A percentile compares a stretch with the other conserved stretches of the same genome.
These are phyloP conservation scores for Fusarium succisae DNA, from an alignment of 2,329 filamentous ascomycete genomes.

Conservation along the genomic window DNA sequence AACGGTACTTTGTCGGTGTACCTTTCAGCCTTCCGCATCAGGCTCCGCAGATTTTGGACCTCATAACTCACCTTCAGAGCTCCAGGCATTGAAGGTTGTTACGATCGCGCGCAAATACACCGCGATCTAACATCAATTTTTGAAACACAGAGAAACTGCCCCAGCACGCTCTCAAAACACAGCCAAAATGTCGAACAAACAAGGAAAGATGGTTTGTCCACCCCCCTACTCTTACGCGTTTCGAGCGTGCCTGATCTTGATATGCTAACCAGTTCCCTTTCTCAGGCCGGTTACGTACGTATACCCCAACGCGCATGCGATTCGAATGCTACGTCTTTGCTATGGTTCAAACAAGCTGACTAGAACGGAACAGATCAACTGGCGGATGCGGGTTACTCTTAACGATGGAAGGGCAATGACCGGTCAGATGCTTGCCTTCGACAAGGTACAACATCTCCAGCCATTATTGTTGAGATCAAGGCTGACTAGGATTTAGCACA, in stretches of 20 bases:
- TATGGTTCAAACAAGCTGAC: conserved; percentile 18
- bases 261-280: conserved; percentile 66
- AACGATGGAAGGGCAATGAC: conserved; percentile 96
- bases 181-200: conserved; percentile 71
- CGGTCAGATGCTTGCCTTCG: conserved; percentile 97
- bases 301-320: conserved; percentile 28
- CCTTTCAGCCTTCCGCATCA: conserved; percentile 52
- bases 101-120: conserved; percentile 52
- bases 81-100: conserved; percentile 55
- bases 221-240: conserved; percentile 36
- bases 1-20: conserved; percentile 46
- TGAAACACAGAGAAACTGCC: conserved; percentile 48
- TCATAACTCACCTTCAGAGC: conserved; percentile 55
- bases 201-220: conserved; percentile 95
- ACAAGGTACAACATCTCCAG: conserved; percentile 73
- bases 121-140: conserved; percentile 55
- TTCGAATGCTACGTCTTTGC: not conserved
- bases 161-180: conserved; percentile 43
- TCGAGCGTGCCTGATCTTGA: conserved; percentile 54
- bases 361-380: conserved; percentile 80
- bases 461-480: not conserved
- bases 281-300: conserved; percentile 78
- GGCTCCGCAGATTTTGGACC: conserved; percentile 58
- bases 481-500: conserved; percentile 71
- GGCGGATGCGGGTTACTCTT: conserved; percentile 96